Percentiles rank a stretch among this genome's conserved stretches.
Conservation (phyloP, 495 filamentous ascomycete genomes). For the Aspergillus funiculosus region DNA sequence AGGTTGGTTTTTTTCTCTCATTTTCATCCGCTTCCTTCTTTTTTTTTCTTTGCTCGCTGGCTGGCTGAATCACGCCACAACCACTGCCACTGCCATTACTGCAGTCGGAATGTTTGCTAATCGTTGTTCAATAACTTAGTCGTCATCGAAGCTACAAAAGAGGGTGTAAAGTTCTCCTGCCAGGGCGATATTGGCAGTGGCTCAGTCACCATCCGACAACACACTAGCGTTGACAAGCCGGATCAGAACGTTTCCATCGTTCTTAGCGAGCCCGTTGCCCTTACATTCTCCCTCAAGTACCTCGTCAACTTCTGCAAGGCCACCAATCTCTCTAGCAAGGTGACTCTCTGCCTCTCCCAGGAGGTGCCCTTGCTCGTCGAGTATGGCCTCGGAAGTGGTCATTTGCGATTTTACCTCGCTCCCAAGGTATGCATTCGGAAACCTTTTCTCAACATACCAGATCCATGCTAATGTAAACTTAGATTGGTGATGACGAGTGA, state of each 20-base stretch:
- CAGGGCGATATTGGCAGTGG: constrained; percentile 93
- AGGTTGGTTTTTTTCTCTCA: constrained; percentile 48
- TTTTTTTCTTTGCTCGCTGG: background rate
- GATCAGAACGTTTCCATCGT: constrained; percentile 80
- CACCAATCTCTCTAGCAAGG: constrained; percentile 68
- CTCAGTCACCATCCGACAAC: constrained; percentile 81
- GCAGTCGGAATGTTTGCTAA: too few species aligned
- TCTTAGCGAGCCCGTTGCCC: constrained; percentile 83
- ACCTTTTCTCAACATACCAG: background rate
- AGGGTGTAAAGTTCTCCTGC: constrained; percentile 94
- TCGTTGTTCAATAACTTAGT: constrained; percentile 56
- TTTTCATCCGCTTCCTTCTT: background rate
- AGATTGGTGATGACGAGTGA: constrained; percentile 94
- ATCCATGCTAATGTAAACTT: constrained; percentile 11
- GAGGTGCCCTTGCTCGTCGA: constrained; percentile 96
- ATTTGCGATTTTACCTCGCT: constrained; percentile 92
- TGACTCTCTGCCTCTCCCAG: constrained; percentile 88
- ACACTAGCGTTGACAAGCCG: constrained; percentile 88
- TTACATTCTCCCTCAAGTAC: constrained; percentile 99
- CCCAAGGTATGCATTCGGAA: constrained; percentile 70
- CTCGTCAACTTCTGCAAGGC: constrained; percentile 99
- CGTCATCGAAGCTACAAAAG: constrained; percentile 92
- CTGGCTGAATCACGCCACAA: too few species aligned
- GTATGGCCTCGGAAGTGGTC: constrained; percentile 81
- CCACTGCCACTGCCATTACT: too few species aligned